A percentile compares a stretch with the other conserved stretches of the same genome.
Evolutionary conservation across 2,329 filamentous ascomycete species (phyloP).

Genomic region (Penicillium hesseltinei): DNA sequence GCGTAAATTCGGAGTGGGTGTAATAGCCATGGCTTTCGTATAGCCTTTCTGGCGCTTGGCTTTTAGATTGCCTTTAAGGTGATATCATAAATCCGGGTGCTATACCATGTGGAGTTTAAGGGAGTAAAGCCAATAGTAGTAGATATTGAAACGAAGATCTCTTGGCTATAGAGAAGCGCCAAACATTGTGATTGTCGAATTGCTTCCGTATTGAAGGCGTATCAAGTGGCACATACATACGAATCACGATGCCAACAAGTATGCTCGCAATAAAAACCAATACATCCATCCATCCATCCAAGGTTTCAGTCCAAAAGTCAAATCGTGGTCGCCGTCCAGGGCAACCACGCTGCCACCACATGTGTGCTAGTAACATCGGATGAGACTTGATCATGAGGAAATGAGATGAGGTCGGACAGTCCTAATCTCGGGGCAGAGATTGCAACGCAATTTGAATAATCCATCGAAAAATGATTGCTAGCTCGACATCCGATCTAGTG

Average conservation of each 20-base stretch:
- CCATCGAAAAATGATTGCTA: neutral
- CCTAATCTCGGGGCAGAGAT: fast-evolving
- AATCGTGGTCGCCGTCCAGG: neutral
- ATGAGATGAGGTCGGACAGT: fast-evolving
- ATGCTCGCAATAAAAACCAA: too few species aligned
- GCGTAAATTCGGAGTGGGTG: neutral
- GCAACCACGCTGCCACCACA: neutral
- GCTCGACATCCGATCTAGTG: neutral
- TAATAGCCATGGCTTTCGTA: neutral
- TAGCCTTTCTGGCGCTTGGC: neutral
- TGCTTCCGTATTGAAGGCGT: neutral
- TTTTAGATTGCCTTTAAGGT: neutral
- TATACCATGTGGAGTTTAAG: neutral
- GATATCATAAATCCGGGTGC: neutral
- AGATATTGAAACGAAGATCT: neutral
- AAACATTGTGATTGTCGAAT: neutral
- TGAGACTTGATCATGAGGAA: neutral
- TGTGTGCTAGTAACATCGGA: too few species aligned
- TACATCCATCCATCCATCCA: neutral
- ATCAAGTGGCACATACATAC: neutral
- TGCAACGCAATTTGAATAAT: neutral
- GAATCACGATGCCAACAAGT: neutral
- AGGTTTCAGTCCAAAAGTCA: neutral
- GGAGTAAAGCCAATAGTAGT: neutral
- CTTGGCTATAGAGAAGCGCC: neutral